phyloP scores from a whole-genome alignment of 2,329 filamentous ascomycete genomes.

The Aspergillus hiratsukae region DNA sequence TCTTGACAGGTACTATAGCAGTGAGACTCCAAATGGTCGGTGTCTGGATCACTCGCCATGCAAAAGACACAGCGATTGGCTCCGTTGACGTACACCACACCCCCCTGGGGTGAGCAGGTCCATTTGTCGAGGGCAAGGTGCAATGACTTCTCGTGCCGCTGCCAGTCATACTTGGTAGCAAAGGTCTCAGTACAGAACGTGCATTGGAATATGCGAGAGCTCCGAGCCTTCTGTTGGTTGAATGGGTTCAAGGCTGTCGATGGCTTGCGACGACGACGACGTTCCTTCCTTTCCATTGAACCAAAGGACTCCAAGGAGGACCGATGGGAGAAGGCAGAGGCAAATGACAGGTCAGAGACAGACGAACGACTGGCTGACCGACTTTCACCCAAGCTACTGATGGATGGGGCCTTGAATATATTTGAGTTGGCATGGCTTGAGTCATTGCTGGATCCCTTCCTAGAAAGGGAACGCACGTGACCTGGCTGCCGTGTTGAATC shows the following conservation, averaged over 20 bases:
- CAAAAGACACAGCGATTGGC: slow-evolving; percentile 57
- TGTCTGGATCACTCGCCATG: slow-evolving; percentile 48
- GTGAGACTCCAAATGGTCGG: slow-evolving; percentile 56
- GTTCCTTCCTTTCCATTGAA: slow-evolving; percentile 56
- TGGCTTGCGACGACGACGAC: slow-evolving; percentile 50
- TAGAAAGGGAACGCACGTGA: slow-evolving; percentile 35
- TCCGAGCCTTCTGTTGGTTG: slow-evolving; percentile 38
- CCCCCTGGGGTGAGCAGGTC: slow-evolving; percentile 58
- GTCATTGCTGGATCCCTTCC: slow-evolving; percentile 45
- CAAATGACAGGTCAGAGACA: slow-evolving; percentile 51
- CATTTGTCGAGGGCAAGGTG: slow-evolving; percentile 55
- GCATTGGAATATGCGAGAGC: slow-evolving; percentile 51
- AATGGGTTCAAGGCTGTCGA: slow-evolving; percentile 40
- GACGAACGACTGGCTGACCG: slow-evolving; percentile 50
- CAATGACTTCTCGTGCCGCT: slow-evolving; percentile 55
- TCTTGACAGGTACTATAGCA: slow-evolving; percentile 57
- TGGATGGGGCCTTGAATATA: slow-evolving; percentile 49
- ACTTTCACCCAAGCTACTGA: slow-evolving; percentile 52
- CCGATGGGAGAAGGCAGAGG: slow-evolving; percentile 54
- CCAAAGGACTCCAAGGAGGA: slow-evolving; percentile 53
- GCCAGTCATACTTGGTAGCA: slow-evolving; percentile 56
- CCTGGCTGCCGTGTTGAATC: slow-evolving; percentile 28
- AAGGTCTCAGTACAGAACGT: slow-evolving; percentile 57
- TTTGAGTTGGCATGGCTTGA: slow-evolving; percentile 52
- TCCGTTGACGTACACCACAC: slow-evolving; percentile 47